Conservation (phyloP, 2,329 filamentous ascomycete species). For the Coniella lustricola region DNA sequence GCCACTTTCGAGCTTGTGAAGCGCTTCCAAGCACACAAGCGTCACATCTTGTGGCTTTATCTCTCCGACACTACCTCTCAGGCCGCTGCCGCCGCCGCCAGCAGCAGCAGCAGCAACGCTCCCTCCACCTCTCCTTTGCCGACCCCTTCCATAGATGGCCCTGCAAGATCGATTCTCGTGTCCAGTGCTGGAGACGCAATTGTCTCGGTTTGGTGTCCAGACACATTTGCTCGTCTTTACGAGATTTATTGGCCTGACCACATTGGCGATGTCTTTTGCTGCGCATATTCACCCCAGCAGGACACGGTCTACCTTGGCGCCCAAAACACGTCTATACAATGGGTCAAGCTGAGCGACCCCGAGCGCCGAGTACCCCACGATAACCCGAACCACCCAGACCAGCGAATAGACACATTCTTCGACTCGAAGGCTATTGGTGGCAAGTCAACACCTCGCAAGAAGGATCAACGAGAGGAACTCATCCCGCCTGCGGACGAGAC, state of each 20-base stretch:
- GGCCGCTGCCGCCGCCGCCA: not conserved
- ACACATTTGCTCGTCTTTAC: conserved; percentile 68
- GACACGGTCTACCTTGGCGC: conserved; percentile 86
- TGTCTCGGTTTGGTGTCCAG: conserved; percentile 87
- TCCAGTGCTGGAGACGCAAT: conserved; percentile 91
- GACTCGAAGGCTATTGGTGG: conserved; percentile 85
- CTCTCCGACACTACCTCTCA: conserved; percentile 62
- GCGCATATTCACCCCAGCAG: conserved; percentile 75
- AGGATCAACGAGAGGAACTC: conserved; percentile 48
- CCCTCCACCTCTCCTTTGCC: conserved; percentile 34
- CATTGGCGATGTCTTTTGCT: conserved; percentile 90
- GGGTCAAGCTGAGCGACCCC: conserved; percentile 69
- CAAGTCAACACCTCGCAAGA: conserved; percentile 65
- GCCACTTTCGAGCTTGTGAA: conserved; percentile 76
- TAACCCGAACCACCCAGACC: conserved; percentile 64
- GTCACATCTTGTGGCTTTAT: conserved; percentile 80
- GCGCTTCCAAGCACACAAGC: conserved; percentile 80
- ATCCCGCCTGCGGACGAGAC: conserved; percentile 50
- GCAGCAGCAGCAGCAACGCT: not conserved
- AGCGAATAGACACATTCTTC: conserved; percentile 82
- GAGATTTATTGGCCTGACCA: conserved; percentile 92
- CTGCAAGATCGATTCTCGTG: conserved; percentile 61
- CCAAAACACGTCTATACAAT: conserved; percentile 93
- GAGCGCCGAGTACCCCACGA: conserved; percentile 52
- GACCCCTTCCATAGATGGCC: conserved; percentile 47